Conservation (phyloP, 1,139 yeast species). For the Hansenula sp. region DNA sequence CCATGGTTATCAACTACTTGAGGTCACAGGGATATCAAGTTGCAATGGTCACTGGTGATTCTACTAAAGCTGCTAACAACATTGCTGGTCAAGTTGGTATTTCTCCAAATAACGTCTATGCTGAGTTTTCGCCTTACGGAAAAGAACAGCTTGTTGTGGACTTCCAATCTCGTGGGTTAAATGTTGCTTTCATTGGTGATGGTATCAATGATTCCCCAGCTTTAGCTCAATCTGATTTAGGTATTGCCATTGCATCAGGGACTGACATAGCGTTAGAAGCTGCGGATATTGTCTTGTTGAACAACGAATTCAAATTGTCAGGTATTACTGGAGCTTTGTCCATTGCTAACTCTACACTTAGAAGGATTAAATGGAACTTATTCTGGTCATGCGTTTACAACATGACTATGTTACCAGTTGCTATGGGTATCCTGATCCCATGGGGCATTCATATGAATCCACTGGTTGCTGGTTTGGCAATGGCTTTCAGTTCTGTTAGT, state of each 20-base stretch:
- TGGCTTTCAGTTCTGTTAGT: slow-evolving; percentile 90
- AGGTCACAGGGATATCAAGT: slow-evolving; percentile 53
- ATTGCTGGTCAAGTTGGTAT: slow-evolving; percentile 72
- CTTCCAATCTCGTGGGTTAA: slow-evolving; percentile 41
- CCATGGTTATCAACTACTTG: slow-evolving; percentile 54
- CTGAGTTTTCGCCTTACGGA: slow-evolving; percentile 74
- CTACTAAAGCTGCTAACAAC: slow-evolving; percentile 53
- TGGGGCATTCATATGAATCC: slow-evolving; percentile 78
- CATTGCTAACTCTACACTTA: slow-evolving; percentile 67
- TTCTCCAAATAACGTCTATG: slow-evolving; percentile 58
- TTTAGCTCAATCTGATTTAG: slow-evolving; percentile 80
- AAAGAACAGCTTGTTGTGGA: slow-evolving; percentile 65
- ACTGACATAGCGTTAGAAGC: slow-evolving; percentile 96
- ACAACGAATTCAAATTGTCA: slow-evolving; percentile 33
- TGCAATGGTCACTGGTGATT: slow-evolving; percentile 95
- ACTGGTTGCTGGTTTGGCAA: slow-evolving; percentile 88
- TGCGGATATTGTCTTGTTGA: slow-evolving; percentile 82
- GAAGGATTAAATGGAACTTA: slow-evolving; percentile 74
- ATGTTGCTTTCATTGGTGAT: slow-evolving; percentile 90
- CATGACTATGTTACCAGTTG: slow-evolving; percentile 85
- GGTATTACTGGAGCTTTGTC: slow-evolving; percentile 75
- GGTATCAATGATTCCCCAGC: slow-evolving; percentile 98
- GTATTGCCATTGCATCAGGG: slow-evolving; percentile 88
- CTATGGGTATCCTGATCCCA: slow-evolving; percentile 88
- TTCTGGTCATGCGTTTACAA: slow-evolving; percentile 87